phyloP scores from a whole-genome alignment of 768 basidiomycete genomes.

The Naganishia vaughanmartiniae region DNA sequence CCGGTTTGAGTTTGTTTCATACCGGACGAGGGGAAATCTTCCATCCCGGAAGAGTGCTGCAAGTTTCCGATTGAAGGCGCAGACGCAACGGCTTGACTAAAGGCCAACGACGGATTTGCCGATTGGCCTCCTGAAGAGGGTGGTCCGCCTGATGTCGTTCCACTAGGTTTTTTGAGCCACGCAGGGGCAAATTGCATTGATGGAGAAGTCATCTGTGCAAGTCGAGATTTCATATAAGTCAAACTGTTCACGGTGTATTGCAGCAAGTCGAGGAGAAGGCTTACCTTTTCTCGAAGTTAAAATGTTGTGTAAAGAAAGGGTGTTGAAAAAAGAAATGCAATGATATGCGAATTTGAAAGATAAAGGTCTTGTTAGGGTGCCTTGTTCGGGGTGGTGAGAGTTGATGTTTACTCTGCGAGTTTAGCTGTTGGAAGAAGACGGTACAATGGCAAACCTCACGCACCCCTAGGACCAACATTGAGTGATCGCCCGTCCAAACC shows the following conservation, averaged over 20 bases:
- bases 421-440: neutral
- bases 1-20: conserved; percentile 15
- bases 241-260: neutral
- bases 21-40: conserved; percentile 9
- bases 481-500: conserved; percentile 4
- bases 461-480: no score
- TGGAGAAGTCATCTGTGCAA: conserved; percentile 27
- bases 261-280: neutral
- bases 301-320: neutral
- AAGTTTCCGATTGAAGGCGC: neutral
- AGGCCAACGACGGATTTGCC: conserved; percentile 31
- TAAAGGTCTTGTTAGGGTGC: neutral
- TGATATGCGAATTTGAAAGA: neutral
- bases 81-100: conserved; percentile 23
- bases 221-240: neutral
- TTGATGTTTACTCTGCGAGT: no score
- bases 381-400: neutral
- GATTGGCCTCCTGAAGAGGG: conserved; percentile 27
- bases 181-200: conserved; percentile 53
- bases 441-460: conserved; percentile 4
- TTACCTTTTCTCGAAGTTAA: neutral
- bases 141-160: conserved; percentile 35
- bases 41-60: conserved; percentile 6
- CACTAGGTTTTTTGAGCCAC: conserved; percentile 49
- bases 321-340: neutral